These are phyloP conservation scores for Colletotrichum sojae DNA, from an alignment of 2,329 filamentous ascomycete genomes.

Conservation along the genomic window DNA sequence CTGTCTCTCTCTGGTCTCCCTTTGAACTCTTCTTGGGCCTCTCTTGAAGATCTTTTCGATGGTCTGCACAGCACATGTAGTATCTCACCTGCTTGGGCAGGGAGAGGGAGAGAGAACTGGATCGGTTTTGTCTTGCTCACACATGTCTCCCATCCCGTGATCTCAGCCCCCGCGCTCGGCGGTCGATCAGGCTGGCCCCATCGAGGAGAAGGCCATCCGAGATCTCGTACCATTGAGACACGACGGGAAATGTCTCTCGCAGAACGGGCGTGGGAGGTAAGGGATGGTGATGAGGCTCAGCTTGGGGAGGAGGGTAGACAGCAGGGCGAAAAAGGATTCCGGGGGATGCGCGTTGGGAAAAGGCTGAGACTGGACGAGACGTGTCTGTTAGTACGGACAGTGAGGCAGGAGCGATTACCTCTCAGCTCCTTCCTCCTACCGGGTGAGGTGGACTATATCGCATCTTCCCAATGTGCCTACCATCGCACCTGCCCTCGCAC, in stretches of 20 bases:
- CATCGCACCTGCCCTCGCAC: too few relatives aligned
- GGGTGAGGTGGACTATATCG: too few relatives aligned
- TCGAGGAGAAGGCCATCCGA: slow-evolving; percentile 8
- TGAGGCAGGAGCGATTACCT: too few relatives aligned
- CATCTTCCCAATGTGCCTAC: too few relatives aligned
- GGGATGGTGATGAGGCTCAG: slow-evolving; percentile 31
- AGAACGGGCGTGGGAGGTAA: slow-evolving; percentile 17
- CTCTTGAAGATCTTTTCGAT: slow-evolving; percentile 4
- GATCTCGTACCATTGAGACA: slow-evolving; percentile 7
- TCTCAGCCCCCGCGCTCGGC: not conserved
- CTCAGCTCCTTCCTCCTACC: too few relatives aligned
- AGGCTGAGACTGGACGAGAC: not conserved
- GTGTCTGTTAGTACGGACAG: too few relatives aligned
- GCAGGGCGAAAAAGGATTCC: not conserved
- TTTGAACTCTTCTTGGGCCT: slow-evolving; percentile 6
- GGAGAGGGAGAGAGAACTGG: not conserved
- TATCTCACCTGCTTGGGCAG: not conserved
- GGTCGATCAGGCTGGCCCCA: slow-evolving; percentile 7
- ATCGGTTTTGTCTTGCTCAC: slow-evolving; percentile 3
- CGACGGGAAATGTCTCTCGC: not conserved
- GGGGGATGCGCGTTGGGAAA: not conserved
- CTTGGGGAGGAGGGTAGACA: not conserved
- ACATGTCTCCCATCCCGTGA: slow-evolving; percentile 16
- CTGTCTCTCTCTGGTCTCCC: too few relatives aligned
- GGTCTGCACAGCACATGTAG: not conserved